These are phyloP conservation scores for Kitagawia praeruptora DNA, from an alignment of 129 eudicot genomes.

Conservation along the genomic window DNA sequence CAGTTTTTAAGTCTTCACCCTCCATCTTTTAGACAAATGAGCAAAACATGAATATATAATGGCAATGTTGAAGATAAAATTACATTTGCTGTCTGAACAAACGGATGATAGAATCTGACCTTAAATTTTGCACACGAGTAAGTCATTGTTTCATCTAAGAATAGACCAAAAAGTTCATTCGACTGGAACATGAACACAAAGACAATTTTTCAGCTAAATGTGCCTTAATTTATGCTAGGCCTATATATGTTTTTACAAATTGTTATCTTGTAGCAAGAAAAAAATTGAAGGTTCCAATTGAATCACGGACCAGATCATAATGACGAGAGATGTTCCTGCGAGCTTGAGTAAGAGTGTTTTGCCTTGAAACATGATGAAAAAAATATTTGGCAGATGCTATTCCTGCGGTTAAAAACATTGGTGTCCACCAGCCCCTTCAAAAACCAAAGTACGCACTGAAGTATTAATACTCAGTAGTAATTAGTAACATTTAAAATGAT, in stretches of 20 bases:
- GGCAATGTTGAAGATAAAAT: background rate
- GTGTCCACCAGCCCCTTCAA: conserved; percentile 94
- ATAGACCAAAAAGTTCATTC: conserved; percentile 70
- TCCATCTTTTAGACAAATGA: conserved; percentile 29
- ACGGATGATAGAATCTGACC: conserved; percentile 26
- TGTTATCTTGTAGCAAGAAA: background rate
- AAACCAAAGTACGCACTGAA: background rate
- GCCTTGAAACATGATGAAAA: conserved; percentile 55
- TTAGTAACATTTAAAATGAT: background rate
- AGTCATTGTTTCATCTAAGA: conserved; percentile 91
- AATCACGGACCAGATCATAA: conserved; percentile 60
- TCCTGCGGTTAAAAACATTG: conserved; percentile 76
- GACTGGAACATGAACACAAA: conserved; percentile 32
- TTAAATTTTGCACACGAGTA: conserved; percentile 86
- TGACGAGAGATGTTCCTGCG: conserved; percentile 94
- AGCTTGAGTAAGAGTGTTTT: conserved; percentile 83
- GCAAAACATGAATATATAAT: background rate
- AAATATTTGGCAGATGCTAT: conserved; percentile 84
- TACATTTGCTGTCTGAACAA: background rate
- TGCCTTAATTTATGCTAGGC: background rate
- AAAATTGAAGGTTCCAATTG: background rate
- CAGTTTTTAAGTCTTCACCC: conserved; percentile 62
- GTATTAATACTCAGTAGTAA: background rate
- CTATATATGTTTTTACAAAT: background rate
- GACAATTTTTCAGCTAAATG: background rate